phyloP scores from a whole-genome alignment of 345 rosid genomes.

The Rhodamnia argentea region DNA sequence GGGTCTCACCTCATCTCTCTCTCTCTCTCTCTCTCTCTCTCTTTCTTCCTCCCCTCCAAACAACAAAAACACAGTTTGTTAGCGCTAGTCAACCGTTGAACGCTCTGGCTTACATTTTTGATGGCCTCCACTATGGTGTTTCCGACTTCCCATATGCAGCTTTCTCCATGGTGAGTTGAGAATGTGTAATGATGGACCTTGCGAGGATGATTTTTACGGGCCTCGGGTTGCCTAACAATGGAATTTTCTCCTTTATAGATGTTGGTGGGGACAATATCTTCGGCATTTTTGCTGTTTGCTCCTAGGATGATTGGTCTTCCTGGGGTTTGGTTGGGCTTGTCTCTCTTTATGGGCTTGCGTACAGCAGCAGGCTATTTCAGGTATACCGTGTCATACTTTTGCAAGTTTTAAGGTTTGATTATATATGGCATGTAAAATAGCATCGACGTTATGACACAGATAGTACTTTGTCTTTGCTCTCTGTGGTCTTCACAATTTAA shows the following conservation, averaged over 20 bases:
- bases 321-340: conserved; percentile 90
- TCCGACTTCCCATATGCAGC: conserved; percentile 94
- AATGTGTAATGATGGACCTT: neutral
- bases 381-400: conserved; percentile 14
- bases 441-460: neutral
- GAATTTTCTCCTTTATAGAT: conserved; percentile 28
- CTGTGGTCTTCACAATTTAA: neutral
- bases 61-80: conserved; percentile 39
- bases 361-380: conserved; percentile 69
- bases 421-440: neutral
- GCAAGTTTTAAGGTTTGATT: neutral
- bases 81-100: conserved; percentile 86
- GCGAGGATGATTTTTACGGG: neutral
- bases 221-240: neutral
- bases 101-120: conserved; percentile 84
- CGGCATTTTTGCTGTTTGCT: conserved; percentile 50
- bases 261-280: conserved; percentile 61
- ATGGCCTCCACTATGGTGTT: conserved; percentile 90
- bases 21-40: no score
- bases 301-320: conserved; percentile 51
- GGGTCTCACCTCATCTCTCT: neutral
- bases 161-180: conserved; percentile 51
- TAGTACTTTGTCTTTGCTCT: neutral
- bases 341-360: conserved; percentile 81
- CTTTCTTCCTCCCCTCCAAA: neutral